Evolutionary conservation across 306 rosid genomes (phyloP).

Genomic region (Echinosophora koreensis): DNA sequence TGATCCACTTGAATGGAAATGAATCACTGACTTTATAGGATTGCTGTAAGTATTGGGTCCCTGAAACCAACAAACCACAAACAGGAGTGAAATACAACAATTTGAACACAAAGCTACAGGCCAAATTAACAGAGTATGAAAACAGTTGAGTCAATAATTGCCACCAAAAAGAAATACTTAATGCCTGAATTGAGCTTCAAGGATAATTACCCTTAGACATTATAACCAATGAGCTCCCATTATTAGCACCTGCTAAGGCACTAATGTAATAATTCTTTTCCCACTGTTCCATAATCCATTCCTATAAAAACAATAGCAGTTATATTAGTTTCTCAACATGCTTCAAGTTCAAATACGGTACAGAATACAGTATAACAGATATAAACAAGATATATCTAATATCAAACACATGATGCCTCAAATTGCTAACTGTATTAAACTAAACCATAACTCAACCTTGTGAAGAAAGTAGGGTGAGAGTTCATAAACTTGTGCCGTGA

Average conservation of each 20-base stretch:
- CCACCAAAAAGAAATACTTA: background rate
- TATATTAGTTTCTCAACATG: slow-evolving; percentile 55
- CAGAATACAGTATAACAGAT: background rate
- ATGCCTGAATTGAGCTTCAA: background rate
- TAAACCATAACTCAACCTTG: slow-evolving; percentile 55
- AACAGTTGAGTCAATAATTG: slow-evolving; percentile 11
- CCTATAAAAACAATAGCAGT: slow-evolving; percentile 50
- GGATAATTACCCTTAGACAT: slow-evolving; percentile 72
- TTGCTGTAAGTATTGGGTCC: slow-evolving; percentile 72
- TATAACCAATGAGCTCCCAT: slow-evolving; percentile 77
- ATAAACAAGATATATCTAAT: background rate
- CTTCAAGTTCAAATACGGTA: slow-evolving; percentile 35
- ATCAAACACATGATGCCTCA: background rate
- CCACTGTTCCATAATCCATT: slow-evolving; percentile 90
- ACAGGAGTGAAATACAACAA: background rate
- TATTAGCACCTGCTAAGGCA: slow-evolving; percentile 73
- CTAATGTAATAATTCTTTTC: slow-evolving; percentile 75
- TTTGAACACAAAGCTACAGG: background rate
- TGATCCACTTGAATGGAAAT: slow-evolving; percentile 81
- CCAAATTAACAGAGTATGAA: background rate
- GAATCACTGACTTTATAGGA: slow-evolving; percentile 84
- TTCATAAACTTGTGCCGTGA: slow-evolving; percentile 70
- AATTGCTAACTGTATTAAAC: background rate
- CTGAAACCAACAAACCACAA: slow-evolving; percentile 49
- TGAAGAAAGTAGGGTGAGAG: slow-evolving; percentile 72